phyloP scores from a whole-genome alignment of 2,329 filamentous ascomycete genomes.

The Alternaria ventricosa region DNA sequence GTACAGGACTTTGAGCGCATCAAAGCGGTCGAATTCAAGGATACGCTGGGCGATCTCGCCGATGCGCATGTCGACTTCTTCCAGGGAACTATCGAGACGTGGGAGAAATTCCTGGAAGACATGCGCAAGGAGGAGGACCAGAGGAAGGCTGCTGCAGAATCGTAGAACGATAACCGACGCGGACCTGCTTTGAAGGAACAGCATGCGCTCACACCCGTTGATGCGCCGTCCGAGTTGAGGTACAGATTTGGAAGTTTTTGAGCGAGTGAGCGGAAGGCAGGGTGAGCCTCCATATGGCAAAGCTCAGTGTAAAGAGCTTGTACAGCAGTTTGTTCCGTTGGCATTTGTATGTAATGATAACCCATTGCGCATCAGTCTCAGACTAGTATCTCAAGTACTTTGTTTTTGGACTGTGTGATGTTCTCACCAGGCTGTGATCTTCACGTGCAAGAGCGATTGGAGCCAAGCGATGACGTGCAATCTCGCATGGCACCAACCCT shows the following conservation, averaged over 20 bases:
- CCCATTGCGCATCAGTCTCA: background rate
- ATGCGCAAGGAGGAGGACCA: conserved; percentile 73
- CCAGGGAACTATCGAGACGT: conserved; percentile 76
- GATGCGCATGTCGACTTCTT: conserved; percentile 90
- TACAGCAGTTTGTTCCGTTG: background rate
- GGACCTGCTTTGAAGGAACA: background rate
- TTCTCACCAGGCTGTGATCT: background rate
- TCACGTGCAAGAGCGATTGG: conserved; percentile 20
- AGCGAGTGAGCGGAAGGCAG: background rate
- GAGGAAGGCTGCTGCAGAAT: conserved; percentile 31
- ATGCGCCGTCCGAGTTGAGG: background rate
- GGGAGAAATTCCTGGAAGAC: conserved; percentile 88
- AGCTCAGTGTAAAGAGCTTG: background rate
- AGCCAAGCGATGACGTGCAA: conserved; percentile 18
- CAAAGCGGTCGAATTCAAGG: conserved; percentile 90
- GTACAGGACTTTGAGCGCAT: conserved; percentile 95
- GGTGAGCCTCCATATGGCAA: background rate
- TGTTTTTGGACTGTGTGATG: background rate
- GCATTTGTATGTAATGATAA: conserved; percentile 1
- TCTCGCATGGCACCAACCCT: conserved; percentile 3
- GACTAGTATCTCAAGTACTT: background rate
- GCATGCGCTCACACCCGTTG: background rate
- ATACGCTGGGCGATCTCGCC: conserved; percentile 81
- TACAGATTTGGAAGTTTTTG: background rate
- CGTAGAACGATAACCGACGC: conserved; percentile 16